Base-by-base conservation (phyloP, 768 basidiomycete genomes). In the Pleurotus giganteus region DNA sequence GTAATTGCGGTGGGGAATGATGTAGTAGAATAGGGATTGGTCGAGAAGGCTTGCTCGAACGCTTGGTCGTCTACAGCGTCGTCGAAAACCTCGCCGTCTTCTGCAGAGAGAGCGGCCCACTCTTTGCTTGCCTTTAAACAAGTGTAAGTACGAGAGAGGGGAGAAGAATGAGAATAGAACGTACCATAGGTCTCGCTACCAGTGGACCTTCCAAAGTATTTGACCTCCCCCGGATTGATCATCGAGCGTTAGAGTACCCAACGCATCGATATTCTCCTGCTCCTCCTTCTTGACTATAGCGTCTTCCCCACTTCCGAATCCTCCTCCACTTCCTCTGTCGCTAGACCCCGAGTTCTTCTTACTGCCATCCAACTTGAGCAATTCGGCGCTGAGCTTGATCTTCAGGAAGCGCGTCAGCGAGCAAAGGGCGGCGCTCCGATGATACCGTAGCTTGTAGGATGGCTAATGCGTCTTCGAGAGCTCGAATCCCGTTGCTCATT, bases 401-500 rank as follows among this genome's bases (percentile, higher is more conserved):
- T 74, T 76, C 12, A 86, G 64, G n/a, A 8, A 83, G 66, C 9
- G 81, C 79, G 19, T 82, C 81, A 12, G 69, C 65, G 2, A 88
- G 72, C 0, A 88, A 68, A 2, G 86, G 82, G 62, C 88, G 86
- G 6, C 80, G 69, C 34, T 84, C 78, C 43, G 75, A 72, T 1
- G 84, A 84, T 4, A 81, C 71, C 6, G 78, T 75, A 2, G 80
- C 71, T 56, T 87, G 85, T 5, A 85, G 73, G 27, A 83, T 79
- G 3, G 84, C 82, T 8, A 88, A 69, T 0, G 83, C 84, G 55
- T 88, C 86, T 65, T 87, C 86, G 0, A 88, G 74, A 59, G 86
- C 83, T 27, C 84, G 79, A 44, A 88, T 86, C 13, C 86, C 78
- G 61, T 81, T 76, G 64, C 80, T 79, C 84, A 87, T 86, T 47